Conservation (phyloP, 768 basidiomycete species). For the Naganishia kalamii region DNA sequence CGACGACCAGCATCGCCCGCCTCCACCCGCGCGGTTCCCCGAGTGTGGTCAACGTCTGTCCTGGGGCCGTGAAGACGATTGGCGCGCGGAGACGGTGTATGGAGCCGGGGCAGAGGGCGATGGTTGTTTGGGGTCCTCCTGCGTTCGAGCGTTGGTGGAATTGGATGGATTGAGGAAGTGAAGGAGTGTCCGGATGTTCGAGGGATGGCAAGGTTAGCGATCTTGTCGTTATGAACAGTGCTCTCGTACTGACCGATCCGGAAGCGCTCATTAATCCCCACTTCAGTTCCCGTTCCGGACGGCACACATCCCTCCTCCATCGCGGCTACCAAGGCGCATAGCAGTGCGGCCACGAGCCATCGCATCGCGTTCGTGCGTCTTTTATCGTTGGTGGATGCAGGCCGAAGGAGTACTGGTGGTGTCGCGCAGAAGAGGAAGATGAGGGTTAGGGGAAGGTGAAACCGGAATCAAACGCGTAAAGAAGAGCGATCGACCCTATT, state of each 20-base stretch:
- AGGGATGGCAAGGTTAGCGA: no score
- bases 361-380: no score
- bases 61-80: constrained; percentile 40
- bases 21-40: constrained; percentile 38
- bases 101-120: constrained; percentile 44
- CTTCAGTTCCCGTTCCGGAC: constrained; percentile 10
- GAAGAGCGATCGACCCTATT: no score
- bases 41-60: constrained; percentile 44
- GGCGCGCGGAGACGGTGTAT: constrained; percentile 39
- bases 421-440: no score
- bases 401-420: no score
- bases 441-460: no score
- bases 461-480: no score
- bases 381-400: no score
- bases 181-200: no score
- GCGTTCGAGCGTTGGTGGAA: not conserved
- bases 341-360: not conserved
- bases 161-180: not conserved
- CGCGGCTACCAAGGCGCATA: not conserved
- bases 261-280: constrained; percentile 15
- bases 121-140: constrained; percentile 40
- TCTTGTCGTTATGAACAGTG: no score
- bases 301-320: not conserved
- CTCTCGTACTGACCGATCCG: constrained; percentile 1
- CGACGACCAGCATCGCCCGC: constrained; percentile 43